A percentile compares a stretch with the other conserved stretches of the same genome.
Evolutionary conservation across 805 yeast species (phyloP).

Genomic region (Starmerella geochares): DNA sequence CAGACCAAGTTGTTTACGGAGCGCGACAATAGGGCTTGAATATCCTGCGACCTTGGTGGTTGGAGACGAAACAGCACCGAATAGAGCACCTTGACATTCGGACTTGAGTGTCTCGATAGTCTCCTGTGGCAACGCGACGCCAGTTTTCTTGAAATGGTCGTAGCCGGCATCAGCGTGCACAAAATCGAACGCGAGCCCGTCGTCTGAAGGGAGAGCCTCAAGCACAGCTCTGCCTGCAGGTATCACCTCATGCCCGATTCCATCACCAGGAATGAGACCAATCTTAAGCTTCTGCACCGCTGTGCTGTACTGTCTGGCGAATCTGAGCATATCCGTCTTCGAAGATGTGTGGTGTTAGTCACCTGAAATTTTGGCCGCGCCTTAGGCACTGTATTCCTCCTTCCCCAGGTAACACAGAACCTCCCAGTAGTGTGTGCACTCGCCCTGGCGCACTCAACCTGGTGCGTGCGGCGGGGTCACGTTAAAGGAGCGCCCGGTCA

Average conservation of each 20-base stretch:
- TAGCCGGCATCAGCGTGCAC: slow-evolving; percentile 87
- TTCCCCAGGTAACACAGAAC: background rate
- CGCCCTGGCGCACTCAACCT: too few relatives aligned
- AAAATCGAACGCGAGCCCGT: slow-evolving; percentile 72
- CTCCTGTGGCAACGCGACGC: slow-evolving; percentile 87
- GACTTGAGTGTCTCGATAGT: slow-evolving; percentile 68
- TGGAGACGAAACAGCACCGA: slow-evolving; percentile 95
- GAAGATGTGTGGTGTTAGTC: background rate
- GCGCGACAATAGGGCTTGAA: slow-evolving; percentile 97
- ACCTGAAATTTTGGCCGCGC: background rate
- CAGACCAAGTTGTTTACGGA: slow-evolving; percentile 86
- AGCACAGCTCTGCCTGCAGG: slow-evolving; percentile 90
- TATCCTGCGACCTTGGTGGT: slow-evolving; percentile 88
- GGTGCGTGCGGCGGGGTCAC: too few relatives aligned
- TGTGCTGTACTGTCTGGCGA: slow-evolving; percentile 13
- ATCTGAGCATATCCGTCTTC: slow-evolving; percentile 6
- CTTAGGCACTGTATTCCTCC: too few relatives aligned
- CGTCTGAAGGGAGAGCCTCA: slow-evolving; percentile 58
- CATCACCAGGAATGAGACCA: slow-evolving; percentile 93
- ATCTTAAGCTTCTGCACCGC: slow-evolving; percentile 24
- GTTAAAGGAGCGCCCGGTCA: too few relatives aligned
- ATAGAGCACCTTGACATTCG: slow-evolving; percentile 92
- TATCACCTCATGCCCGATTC: slow-evolving; percentile 94
- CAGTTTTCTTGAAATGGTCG: slow-evolving; percentile 88
- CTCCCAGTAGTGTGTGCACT: too few relatives aligned